A percentile compares a stretch with the other conserved stretches of the same genome.
Evolutionary conservation across 805 yeast genomes (phyloP).

Genomic region (Pichia thaimueangensis): DNA sequence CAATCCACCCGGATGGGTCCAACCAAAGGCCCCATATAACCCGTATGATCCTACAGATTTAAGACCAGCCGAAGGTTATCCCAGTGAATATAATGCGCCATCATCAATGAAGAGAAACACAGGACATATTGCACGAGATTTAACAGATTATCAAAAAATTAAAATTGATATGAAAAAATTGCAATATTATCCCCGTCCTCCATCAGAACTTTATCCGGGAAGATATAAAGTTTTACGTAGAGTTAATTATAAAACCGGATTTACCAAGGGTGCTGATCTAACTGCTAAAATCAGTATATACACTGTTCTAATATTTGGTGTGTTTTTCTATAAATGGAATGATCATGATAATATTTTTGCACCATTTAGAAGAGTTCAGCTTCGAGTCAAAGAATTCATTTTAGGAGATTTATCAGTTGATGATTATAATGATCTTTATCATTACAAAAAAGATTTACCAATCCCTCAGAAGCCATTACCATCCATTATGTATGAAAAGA

Average conservation of each 20-base stretch:
- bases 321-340: slow-evolving; percentile 79
- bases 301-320: slow-evolving; percentile 48
- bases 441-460: slow-evolving; percentile 34
- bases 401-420: slow-evolving; percentile 49
- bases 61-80: slow-evolving; percentile 81
- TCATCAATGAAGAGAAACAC: slow-evolving; percentile 45
- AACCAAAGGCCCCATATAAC: slow-evolving; percentile 78
- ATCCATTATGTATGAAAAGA: slow-evolving; percentile 33
- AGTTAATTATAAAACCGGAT: slow-evolving; percentile 44
- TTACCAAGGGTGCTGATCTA: slow-evolving; percentile 54
- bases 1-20: slow-evolving; percentile 73
- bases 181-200: slow-evolving; percentile 74
- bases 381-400: slow-evolving; percentile 47
- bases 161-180: slow-evolving; percentile 68
- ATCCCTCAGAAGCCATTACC: slow-evolving; percentile 34
- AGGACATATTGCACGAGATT: slow-evolving; percentile 49
- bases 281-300: slow-evolving; percentile 47
- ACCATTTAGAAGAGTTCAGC: slow-evolving; percentile 55
- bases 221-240: slow-evolving; percentile 65
- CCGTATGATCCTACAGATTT: slow-evolving; percentile 75
- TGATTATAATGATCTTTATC: slow-evolving; percentile 57
- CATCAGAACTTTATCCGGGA: slow-evolving; percentile 68
- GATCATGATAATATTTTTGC: slow-evolving; percentile 73
- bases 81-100: slow-evolving; percentile 71
- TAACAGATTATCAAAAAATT: slow-evolving; percentile 60